Evolutionary conservation across 345 rosid genomes (phyloP), one percentile per base, ranked within the genome.

Genomic region (Cardamine occulta): DNA sequence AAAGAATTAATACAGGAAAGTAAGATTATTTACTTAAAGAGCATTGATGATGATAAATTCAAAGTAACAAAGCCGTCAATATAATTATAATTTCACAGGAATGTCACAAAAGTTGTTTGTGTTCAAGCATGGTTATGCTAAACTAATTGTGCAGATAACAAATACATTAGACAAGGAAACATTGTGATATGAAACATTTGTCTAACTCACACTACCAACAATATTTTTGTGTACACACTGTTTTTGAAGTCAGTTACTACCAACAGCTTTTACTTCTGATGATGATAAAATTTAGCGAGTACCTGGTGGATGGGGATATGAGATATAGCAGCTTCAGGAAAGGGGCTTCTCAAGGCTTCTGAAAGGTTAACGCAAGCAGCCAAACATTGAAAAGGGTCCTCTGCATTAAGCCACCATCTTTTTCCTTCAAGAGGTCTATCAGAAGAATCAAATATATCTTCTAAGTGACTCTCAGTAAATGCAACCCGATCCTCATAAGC

Each of bases 341-440:
- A 84, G 55, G 89, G 82, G 79, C 95, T 96, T 83, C 97, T 87
- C 80, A 90, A 73, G 79, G 98, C 98, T 85, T 93, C 98, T 35
- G 99, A 48, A 49, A 96, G 93, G 82, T 85, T 85, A 57, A 89
- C 81, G 80, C 98, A 96, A 37, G 87, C 81, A 53, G 98, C 98
- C 86, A 96, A 86, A 87, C 98, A 96, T 70, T 96, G 98, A 42
- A 89, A 91, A 69, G 99, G 98, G 77, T 96, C 97, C 86, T 96
- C 99, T 70, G 99, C 98, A 55, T 79, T 78, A 83, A 93, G 85
- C 99, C 99, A 96, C 99, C 99, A 96, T 17, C 88, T 84, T 61
- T 62, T 81, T 82, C 98, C 99, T 84, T 90, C 99, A 70, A 96
- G 90, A 66, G 98, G 98, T 74, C 84, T 81, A 82, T 96, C 98